Conservation (phyloP, 1,139 yeast species). For the Hyphopichia buzzinii region DNA sequence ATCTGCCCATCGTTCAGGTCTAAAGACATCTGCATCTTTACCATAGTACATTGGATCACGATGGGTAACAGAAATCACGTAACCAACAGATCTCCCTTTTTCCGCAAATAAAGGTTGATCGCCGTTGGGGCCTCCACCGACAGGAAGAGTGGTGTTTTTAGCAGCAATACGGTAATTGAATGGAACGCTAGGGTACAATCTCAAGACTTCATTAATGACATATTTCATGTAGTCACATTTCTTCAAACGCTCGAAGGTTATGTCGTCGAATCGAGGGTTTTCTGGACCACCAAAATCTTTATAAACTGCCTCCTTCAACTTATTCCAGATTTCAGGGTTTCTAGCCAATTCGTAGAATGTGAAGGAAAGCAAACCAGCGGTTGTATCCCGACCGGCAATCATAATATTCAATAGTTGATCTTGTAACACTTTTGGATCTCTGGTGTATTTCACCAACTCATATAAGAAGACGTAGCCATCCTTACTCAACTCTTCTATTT, state of each 20-base stretch:
- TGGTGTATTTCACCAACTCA: constrained; percentile 27
- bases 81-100: constrained; percentile 31
- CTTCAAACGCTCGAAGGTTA: constrained; percentile 34
- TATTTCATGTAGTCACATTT: constrained; percentile 42
- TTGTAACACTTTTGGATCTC: constrained; percentile 22
- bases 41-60: constrained; percentile 34
- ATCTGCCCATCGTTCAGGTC: constrained; percentile 46
- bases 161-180: constrained; percentile 34
- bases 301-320: constrained; percentile 20
- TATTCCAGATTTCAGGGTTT: constrained; percentile 20
- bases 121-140: constrained; percentile 42
- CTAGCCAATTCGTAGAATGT: constrained; percentile 23
- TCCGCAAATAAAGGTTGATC: constrained; percentile 29
- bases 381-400: constrained; percentile 34
- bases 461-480: constrained; percentile 26
- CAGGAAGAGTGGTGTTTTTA: constrained; percentile 37
- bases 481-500: constrained; percentile 17
- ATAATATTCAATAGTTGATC: constrained; percentile 30
- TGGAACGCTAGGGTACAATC: constrained; percentile 46
- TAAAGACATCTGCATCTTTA: constrained; percentile 31
- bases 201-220: constrained; percentile 37
- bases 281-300: constrained; percentile 20
- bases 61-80: constrained; percentile 34
- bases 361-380: constrained; percentile 28
- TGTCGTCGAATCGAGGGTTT: constrained; percentile 14